Base-by-base conservation (phyloP, 306 rosid genomes). In the Aeschynomene evenia region DNA sequence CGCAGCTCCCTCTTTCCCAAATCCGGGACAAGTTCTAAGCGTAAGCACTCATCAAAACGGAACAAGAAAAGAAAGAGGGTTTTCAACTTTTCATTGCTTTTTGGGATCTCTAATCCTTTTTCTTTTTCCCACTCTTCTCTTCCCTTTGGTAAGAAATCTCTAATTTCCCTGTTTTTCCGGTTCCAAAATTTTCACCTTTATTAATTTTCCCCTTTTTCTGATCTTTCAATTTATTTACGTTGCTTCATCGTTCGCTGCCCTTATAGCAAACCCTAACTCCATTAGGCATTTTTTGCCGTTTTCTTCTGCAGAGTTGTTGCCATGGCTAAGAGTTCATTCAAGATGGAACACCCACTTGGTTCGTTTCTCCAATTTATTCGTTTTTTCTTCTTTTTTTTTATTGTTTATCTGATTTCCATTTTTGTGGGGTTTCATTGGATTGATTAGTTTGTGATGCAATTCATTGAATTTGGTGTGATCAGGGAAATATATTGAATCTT, bases 321-420 rank as follows among this genome's bases (percentile, higher is more conserved):
- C 66, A 74, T 74, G 71, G 66, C 79, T 8, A 74, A 64, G 72
- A 65, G 73, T 74, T 74, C 73, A 11, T 74, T 74, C 73, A 74
- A 64, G 73, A 66, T 65, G 73, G 73, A 74, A 21, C 66, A 74
- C 37, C 79, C 79, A 26, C 72, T 74, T 29, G 79, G 79, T 74
- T 54, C 34, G 79, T 55, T n/a, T 21, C 9, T 19, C 19, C 23
- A 22, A n/a, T 40, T n/a, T 48, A 15, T 51, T 9, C 16, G 39
- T 9, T 57, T 29, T 15, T 23, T 2, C 6, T 33, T 61, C 1
- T 14, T 19, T 20, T 14, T 11, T 14, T 40, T 40, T 13, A 3
- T 39, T 40, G 4, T 9, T 49, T 36, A 20, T 50, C 31, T 12
- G 21, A 22, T 60, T 36, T 21, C 15, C 11, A 6, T 48, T 22